These are phyloP conservation scores for Salix koriyanagi DNA, from an alignment of 345 rosid genomes.

Conservation along the genomic window DNA sequence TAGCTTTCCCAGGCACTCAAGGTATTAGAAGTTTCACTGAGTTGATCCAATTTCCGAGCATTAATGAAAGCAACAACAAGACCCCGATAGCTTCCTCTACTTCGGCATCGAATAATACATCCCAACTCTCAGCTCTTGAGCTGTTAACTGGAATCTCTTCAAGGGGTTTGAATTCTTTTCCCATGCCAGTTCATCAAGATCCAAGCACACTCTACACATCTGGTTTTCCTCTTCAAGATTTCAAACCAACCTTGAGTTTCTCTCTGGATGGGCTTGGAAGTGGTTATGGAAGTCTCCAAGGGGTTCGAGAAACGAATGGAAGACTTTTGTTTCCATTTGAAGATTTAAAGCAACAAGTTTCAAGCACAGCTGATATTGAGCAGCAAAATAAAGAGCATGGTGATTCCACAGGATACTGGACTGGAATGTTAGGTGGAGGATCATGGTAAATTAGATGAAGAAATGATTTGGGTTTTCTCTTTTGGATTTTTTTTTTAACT, in stretches of 20 bases:
- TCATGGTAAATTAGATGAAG: conserved; percentile 60
- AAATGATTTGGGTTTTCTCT: conserved; percentile 26
- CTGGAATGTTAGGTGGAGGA: conserved; percentile 93
- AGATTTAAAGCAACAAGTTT: conserved; percentile 78
- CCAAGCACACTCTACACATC: conserved; percentile 43
- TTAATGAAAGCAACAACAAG: conserved; percentile 31
- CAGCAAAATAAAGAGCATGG: conserved; percentile 49
- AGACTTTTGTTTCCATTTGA: conserved; percentile 86
- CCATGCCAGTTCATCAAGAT: conserved; percentile 60
- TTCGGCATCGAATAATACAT: conserved; percentile 9
- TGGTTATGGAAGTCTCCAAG: conserved; percentile 46
- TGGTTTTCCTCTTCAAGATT: conserved; percentile 70
- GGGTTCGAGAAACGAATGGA: conserved; percentile 49
- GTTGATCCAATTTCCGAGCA: conserved; percentile 46
- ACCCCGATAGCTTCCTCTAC: conserved; percentile 33
- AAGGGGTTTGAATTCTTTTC: conserved; percentile 60
- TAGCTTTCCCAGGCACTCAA: conserved; percentile 51
- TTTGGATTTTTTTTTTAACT: conserved; percentile 16
- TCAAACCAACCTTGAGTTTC: conserved; percentile 76
- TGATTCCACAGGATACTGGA: conserved; percentile 80
- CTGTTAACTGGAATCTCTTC: conserved; percentile 60
- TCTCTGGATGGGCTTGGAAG: conserved; percentile 67
- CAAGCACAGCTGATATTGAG: conserved; percentile 41
- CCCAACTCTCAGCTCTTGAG: conserved; percentile 63
- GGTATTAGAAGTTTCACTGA: conserved; percentile 56